Base-by-base conservation (phyloP, 169 alveolate species). In the Babesia sp. region DNA sequence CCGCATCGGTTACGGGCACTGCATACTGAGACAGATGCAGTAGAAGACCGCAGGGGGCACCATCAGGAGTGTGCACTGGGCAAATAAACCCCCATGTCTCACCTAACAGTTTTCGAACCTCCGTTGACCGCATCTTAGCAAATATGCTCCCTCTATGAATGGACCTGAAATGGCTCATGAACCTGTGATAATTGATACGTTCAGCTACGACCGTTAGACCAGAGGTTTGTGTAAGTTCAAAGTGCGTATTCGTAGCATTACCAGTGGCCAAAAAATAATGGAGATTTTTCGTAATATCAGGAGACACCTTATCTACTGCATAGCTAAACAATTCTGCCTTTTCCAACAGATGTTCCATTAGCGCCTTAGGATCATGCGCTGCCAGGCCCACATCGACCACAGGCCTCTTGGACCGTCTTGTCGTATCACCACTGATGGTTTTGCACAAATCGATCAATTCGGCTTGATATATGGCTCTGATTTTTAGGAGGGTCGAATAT, bases 31-130 rank as follows among this genome's bases (percentile, higher is more conserved):
- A 75, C 54, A 97, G 90, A 89, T 98, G 99, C 56, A 96, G 92
- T 79, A 98, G 77, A 44, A 98, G 90, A 8, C 99, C 99, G 75
- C 99, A 98, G 0, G 99, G 99, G n/a, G 98, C 97, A 50, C 99
- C 99, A 91, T 98, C 99, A 41, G 99, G 99, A 0, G 99, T 98
- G 84, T 98, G 99, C 22, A 98, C 99, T 4, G 99, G 99, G 61
- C 99, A 98, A 20, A 98, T 89, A 87, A 98, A 98, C 37, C 99
- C 99, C 99, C 99, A 98, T 42, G 98, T 93, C 76, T 98, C 99
- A 0, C 99, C 99, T 28, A 97, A 90, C 75, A 98, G 90, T 90
- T 97, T 98, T 79, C 99, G 96, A 20, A 90, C 94, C 79, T 86
- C 80, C 0, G 99, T 96, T 28, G 99, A 96, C 84, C 95, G 91